Evolutionary conservation across 129 eudicot genomes (phyloP).

Genomic region (Erigeron canadensis): DNA sequence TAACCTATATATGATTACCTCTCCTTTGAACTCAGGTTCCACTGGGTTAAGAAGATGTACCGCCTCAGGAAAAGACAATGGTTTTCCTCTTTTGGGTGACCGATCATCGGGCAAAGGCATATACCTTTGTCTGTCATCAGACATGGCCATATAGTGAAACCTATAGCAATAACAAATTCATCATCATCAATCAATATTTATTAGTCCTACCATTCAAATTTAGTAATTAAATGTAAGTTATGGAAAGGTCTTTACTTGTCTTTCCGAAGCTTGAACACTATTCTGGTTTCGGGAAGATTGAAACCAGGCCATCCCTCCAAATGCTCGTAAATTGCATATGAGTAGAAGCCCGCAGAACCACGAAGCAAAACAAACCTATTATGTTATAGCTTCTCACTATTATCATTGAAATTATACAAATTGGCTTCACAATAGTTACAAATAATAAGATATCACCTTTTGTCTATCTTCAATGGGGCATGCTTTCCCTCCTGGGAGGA

Average conservation of each 20-base stretch:
- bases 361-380: conserved; percentile 59
- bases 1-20: conserved; percentile 37
- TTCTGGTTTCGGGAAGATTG: conserved; percentile 54
- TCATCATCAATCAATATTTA: not conserved
- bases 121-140: conserved; percentile 60
- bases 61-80: conserved; percentile 68
- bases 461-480: conserved; percentile 45
- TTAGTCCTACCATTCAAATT: not conserved
- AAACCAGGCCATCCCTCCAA: conserved; percentile 51
- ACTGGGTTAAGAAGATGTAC: conserved; percentile 65
- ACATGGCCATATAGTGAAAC: conserved; percentile 76
- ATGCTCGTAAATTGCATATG: conserved; percentile 58
- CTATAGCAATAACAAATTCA: conserved; percentile 16
- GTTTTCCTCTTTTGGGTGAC: conserved; percentile 45
- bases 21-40: conserved; percentile 65
- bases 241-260: conserved; percentile 40
- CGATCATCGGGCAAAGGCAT: conserved; percentile 79
- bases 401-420: not conserved
- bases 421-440: not conserved
- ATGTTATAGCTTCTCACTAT: not conserved
- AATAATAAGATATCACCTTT: conserved; percentile 26
- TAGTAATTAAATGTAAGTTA: not conserved
- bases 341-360: conserved; percentile 59
- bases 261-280: conserved; percentile 55
- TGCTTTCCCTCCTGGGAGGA: conserved; percentile 37